Evolutionary conservation across 2,329 filamentous ascomycete species (phyloP).

Genomic region (Didymella arachidicola): DNA sequence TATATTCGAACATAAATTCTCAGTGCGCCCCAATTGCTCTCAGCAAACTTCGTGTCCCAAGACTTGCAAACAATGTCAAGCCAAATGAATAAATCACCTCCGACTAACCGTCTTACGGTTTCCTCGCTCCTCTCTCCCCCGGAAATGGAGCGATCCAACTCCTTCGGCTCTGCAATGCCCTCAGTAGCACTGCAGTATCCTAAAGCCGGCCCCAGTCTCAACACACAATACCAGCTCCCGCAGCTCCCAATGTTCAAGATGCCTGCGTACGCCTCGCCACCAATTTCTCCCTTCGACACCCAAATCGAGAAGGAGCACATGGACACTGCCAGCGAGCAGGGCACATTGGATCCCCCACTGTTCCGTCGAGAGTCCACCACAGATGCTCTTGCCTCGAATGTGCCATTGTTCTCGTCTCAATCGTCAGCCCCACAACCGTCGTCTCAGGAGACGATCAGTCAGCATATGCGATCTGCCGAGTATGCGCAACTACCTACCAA

Average conservation of each 20-base stretch:
- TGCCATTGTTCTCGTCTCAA: constrained; percentile 43
- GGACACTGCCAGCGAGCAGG: constrained; percentile 38
- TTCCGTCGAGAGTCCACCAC: constrained; percentile 36
- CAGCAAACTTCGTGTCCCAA: constrained; percentile 31
- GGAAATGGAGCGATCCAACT: constrained; percentile 51
- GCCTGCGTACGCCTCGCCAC: constrained; percentile 49
- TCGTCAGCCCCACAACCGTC: constrained; percentile 13
- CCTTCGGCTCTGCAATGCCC: constrained; percentile 50
- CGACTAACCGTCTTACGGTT: constrained; percentile 45
- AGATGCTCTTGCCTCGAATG: constrained; percentile 38
- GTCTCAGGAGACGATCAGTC: constrained; percentile 40
- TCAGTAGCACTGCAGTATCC: constrained; percentile 29
- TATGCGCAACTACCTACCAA: constrained; percentile 42
- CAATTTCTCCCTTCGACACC: constrained; percentile 50
- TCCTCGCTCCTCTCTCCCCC: constrained; percentile 53
- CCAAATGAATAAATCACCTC: constrained; percentile 37
- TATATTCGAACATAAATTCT: constrained; percentile 20
- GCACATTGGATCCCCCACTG: constrained; percentile 47
- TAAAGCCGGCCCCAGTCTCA: constrained; percentile 23
- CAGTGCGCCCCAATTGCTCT: constrained; percentile 18
- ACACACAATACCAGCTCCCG: constrained; percentile 22
- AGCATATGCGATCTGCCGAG: constrained; percentile 46
- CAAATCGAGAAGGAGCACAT: constrained; percentile 50
- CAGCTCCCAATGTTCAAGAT: constrained; percentile 30
- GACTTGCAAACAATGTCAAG: constrained; percentile 35